Conservation (phyloP, 2,329 filamentous ascomycete genomes). For the Neocatenulostroma microsporum region DNA sequence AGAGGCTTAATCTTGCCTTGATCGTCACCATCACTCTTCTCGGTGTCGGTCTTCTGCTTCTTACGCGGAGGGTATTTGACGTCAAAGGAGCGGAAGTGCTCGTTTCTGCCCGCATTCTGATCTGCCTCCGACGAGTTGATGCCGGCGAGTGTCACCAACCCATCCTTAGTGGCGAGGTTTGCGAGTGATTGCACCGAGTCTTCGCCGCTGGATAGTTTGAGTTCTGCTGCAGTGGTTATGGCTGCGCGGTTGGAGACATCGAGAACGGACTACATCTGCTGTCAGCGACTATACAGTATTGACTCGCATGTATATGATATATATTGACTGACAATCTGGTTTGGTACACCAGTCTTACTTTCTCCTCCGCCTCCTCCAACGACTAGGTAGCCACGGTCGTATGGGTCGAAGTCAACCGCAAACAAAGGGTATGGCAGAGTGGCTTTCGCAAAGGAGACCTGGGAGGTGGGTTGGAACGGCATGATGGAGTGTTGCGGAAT, state of each 20-base stretch:
- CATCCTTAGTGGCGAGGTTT: slow-evolving; percentile 54
- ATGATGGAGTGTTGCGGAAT: no score
- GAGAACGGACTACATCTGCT: slow-evolving; percentile 53
- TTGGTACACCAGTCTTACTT: slow-evolving; percentile 70
- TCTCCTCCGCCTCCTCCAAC: slow-evolving; percentile 85
- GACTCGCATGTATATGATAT: no score
- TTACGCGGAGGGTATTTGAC: slow-evolving; percentile 49
- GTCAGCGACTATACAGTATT: no score
- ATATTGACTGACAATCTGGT: slow-evolving; percentile 78
- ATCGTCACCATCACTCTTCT: slow-evolving; percentile 30
- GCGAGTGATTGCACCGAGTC: slow-evolving; percentile 82
- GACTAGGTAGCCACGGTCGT: slow-evolving; percentile 65
- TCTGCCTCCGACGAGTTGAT: slow-evolving; percentile 74
- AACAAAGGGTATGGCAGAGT: slow-evolving; percentile 78
- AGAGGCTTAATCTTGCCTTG: slow-evolving; percentile 37
- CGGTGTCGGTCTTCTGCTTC: slow-evolving; percentile 30
- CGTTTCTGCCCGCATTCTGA: slow-evolving; percentile 67
- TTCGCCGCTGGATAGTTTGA: slow-evolving; percentile 73
- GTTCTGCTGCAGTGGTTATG: slow-evolving; percentile 57
- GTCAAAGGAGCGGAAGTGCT: slow-evolving; percentile 72
- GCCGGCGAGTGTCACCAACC: slow-evolving; percentile 56
- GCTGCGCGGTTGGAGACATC: slow-evolving; percentile 62
- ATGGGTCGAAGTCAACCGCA: slow-evolving; percentile 78
- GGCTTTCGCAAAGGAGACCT: slow-evolving; percentile 48
- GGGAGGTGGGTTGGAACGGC: slow-evolving; percentile 11